Base-by-base conservation (phyloP, 495 filamentous ascomycete species). In the Trichocladium uniseriatum region DNA sequence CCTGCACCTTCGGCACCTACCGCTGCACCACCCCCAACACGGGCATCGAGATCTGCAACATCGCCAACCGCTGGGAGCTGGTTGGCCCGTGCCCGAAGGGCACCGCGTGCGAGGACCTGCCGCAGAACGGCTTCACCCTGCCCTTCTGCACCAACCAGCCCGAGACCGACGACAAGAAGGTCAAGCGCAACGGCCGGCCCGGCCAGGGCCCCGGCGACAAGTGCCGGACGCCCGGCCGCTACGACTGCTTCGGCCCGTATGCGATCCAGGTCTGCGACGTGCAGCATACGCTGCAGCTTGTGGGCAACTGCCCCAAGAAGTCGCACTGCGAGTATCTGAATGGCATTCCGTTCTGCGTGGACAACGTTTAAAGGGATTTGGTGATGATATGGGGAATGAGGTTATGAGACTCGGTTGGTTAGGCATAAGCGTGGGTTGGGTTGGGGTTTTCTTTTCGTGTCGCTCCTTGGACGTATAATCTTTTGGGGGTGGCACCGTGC, bases 11-110 rank as follows among this genome's bases (percentile, higher is more conserved):
- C 38, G 57, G 57, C 54, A 57, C 43, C 39, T 60, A 60, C 50
- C 51, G 53, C 39, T 60, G 57, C 54, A 54, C 54, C 18, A 51
- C 2, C 28, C 50, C 50, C 43, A 54, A 56, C 50, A 56, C 49
- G 4, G 57, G 57, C 45, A 60, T 60, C 32, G 53, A 60, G 43
- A 54, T 60, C 44, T 60, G 57, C 57, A 32, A 56, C 48, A 15
- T 60, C 35, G 1, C 14, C 2, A 38, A 35, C 51, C n/a, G 49
- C 10, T 60, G 53, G 54, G 35, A 51, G 40, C 50, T 56, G 18
- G 57, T 56, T 28, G 57, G 57, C 31, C 38, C 43, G 21, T 60
- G 57, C 57, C 54, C 51, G 1, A 21, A 45, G 1, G 47, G 39
- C 18, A 54, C 53, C 1, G 14, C 42, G 2, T 60, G 57, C 54